phyloP scores from a whole-genome alignment of 148 eudicot genomes.

The Chenopodium formosanum region DNA sequence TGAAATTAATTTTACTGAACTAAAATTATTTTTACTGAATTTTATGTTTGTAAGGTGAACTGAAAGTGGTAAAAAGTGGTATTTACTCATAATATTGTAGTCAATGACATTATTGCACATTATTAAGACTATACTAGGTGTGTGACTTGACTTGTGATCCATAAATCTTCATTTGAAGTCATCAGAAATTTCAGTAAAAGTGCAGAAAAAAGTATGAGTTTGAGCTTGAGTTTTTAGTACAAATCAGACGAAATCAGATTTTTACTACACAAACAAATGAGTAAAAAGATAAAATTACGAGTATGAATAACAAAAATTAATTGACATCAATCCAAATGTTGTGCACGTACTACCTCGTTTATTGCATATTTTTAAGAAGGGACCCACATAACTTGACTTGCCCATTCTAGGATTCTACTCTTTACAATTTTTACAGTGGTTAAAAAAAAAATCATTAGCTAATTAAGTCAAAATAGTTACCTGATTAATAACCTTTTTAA shows the following conservation, averaged over 20 bases:
- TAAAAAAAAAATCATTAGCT: neutral
- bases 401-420: neutral
- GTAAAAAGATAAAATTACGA: neutral
- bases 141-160: neutral
- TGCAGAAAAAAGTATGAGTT: constrained; percentile 2
- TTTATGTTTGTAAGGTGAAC: neutral
- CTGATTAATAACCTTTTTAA: neutral
- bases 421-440: neutral
- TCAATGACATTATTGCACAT: neutral
- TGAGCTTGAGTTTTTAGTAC: constrained; percentile 8
- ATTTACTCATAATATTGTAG: neutral
- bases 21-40: no score
- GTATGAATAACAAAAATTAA: neutral
- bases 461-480: constrained; percentile 1
- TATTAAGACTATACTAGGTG: constrained; percentile 1
- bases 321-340: constrained; percentile 30
- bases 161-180: constrained; percentile 8
- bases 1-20: no score
- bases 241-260: neutral
- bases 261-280: neutral
- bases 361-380: neutral
- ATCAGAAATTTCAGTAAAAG: constrained; percentile 12
- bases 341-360: constrained; percentile 34
- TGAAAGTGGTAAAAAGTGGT: neutral
- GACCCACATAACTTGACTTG: constrained; percentile 1